Base-by-base conservation (phyloP, 2,329 filamentous ascomycete genomes). In the Hymenoscyphus repandus region DNA sequence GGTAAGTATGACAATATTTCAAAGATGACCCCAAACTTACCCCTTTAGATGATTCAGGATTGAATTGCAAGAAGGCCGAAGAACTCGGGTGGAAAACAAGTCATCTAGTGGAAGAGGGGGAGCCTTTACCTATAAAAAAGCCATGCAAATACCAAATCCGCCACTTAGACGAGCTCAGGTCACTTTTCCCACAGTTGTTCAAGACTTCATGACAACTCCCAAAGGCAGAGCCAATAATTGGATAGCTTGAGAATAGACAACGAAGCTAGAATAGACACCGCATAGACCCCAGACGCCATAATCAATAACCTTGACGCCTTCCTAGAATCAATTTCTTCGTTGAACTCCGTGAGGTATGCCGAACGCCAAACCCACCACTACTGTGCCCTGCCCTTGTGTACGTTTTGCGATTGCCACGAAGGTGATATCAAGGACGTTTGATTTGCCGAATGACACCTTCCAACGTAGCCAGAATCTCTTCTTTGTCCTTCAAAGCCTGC, bases 171-270 rank as follows among this genome's bases (percentile, higher is more conserved):
- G 87, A 97, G 64, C 72, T 99, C 51, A 80, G 87, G 41, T 72
- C 72, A 0, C 69, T 87, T 10, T 97, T 92, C 59, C 90, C 93
- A 0, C 83, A 95, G 51, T 82, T 96, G 55, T 96, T 99, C 76
- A 93, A 88, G 68, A 71, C 71, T 5, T 61, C 52, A 31, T 54
- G 49, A 50, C 10, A 31, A 15, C 9, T 30, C 6, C 5, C 12
- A 13, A 37, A 37, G 34, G 15, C 10, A 37, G 15, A 17, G 15
- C 3, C 12, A 37, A 37, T 13, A 4, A 37, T 32, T 39, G 22
- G 45, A 49, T 38, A 10, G 42, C 13, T 15, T 39, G 10, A 27
- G 15, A 27, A 32, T 31, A 38, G 32, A 45, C 30, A 17, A 32
- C 30, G 32, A 12, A 17, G 32, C 31, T 18, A 11, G 31, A 18